Conservation (phyloP, 2,329 filamentous ascomycete genomes). For the Didymella pinodella region DNA sequence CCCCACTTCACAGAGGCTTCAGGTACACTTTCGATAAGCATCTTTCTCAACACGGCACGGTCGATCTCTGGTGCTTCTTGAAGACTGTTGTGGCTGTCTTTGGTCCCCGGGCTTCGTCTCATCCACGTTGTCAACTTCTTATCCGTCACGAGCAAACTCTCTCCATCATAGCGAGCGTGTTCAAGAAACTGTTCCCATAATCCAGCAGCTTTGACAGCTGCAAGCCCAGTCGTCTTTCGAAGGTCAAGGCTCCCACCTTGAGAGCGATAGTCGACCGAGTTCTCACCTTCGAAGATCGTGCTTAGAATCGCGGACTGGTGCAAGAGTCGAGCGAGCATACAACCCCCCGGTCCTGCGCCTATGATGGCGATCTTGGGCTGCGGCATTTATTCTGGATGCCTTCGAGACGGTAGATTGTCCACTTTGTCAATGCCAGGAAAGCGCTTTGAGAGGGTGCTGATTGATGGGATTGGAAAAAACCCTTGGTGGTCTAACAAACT, state of each 20-base stretch:
- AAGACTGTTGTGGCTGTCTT: slow-evolving; percentile 18
- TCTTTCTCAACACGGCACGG: slow-evolving; percentile 30
- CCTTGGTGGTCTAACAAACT: neutral
- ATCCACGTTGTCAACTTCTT: slow-evolving; percentile 44
- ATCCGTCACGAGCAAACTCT: slow-evolving; percentile 54
- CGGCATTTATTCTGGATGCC: slow-evolving; percentile 6
- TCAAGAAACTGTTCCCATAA: slow-evolving; percentile 59
- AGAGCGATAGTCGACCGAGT: slow-evolving; percentile 37
- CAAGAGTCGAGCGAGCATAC: slow-evolving; percentile 63
- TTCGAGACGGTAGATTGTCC: too few species aligned
- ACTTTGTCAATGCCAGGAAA: too few species aligned
- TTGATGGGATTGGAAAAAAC: too few species aligned
- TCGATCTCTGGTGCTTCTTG: slow-evolving; percentile 40
- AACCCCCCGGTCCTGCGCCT: slow-evolving; percentile 55
- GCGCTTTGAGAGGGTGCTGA: too few species aligned
- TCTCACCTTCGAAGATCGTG: slow-evolving; percentile 58
- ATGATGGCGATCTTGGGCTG: slow-evolving; percentile 49
- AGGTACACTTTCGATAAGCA: slow-evolving; percentile 37
- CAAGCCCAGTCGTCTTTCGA: slow-evolving; percentile 60
- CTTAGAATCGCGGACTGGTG: slow-evolving; percentile 54
- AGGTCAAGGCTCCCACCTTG: slow-evolving; percentile 62
- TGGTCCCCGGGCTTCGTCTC: slow-evolving; percentile 21
- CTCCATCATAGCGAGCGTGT: slow-evolving; percentile 53
- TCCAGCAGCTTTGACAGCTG: slow-evolving; percentile 59
- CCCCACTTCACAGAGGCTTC: slow-evolving; percentile 35